Evolutionary conservation across 768 basidiomycete genomes (phyloP), one percentile per base, ranked within the genome.

Genomic region (Boletus vinaceobasis): DNA sequence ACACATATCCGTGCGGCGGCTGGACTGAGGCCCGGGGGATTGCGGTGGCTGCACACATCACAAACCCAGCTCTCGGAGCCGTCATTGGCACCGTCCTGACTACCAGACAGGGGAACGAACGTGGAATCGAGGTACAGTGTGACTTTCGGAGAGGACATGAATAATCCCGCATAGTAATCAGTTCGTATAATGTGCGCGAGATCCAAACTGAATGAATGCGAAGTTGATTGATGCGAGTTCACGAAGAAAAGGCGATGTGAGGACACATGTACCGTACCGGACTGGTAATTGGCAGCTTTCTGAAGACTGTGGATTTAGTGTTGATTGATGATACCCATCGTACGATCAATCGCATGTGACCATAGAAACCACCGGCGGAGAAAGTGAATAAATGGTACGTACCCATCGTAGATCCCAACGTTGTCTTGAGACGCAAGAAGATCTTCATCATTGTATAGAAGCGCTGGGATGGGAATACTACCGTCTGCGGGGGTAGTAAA

Each of bases 361-460:
- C 55, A 53, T 56, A 36, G 56, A 60, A 58, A 60, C 37, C 56
- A 35, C 37, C 48, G 39, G 38, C 35, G 35, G 27, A 38, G 27
- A 46, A 52, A 44, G 50, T 26, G 43, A 42, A 38, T 15, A 53
- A 38, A 61, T 31, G 55, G 37, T 29, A 73, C 86, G 58, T 69
- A 95, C 94, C 92, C 93, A 60, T 94, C 87, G 65, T 98, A 98
- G 52, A 98, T 85, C 1, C 95, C 95, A 6, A 98, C 86, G 48
- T 74, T 75, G 43, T 92, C 88, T 65, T 93, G 91, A 43, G 79
- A 82, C 7, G 82, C 77, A 2, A 90, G 73, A 31, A 90, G 74
- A 43, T 84, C 83, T 71, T 98, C 96, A 52, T 93, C 91, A 14
- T 81, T 77, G 65, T 90, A 93, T 0, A 94, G 76, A 15, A 90